A percentile compares a stretch with the other conserved stretches of the same genome.
Conservation (phyloP, 306 rosid genomes). For the Rosa persica region DNA sequence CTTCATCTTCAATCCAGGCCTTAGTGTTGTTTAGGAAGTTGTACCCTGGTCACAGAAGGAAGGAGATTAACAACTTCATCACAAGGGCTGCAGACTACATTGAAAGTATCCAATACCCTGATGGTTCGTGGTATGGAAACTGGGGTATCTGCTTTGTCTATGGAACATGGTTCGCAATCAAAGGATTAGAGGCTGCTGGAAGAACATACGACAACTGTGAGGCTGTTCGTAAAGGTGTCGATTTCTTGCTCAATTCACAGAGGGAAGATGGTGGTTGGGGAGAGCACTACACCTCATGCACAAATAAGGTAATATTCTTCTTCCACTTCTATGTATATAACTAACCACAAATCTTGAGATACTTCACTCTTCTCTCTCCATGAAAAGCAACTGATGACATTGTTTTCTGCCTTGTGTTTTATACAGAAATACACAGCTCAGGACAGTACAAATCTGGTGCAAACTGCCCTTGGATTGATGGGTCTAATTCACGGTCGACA, state of each 20-base stretch:
- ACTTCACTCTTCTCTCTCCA: neutral
- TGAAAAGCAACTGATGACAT: neutral
- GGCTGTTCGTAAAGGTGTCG: constrained; percentile 36
- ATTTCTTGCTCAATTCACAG: constrained; percentile 33
- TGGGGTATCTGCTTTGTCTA: constrained; percentile 51
- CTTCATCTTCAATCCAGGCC: constrained; percentile 43
- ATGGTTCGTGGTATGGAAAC: constrained; percentile 50
- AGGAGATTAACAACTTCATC: constrained; percentile 37
- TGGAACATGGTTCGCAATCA: constrained; percentile 46
- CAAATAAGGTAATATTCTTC: constrained; percentile 32
- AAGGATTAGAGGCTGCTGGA: constrained; percentile 38
- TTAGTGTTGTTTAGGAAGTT: constrained; percentile 36
- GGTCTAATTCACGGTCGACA: constrained; percentile 39
- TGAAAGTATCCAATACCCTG: constrained; percentile 37
- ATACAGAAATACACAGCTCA: constrained; percentile 33
- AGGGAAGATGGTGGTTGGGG: constrained; percentile 48
- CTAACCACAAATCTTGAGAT: neutral
- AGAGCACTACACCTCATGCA: constrained; percentile 44
- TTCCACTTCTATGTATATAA: neutral
- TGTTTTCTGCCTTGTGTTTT: neutral
- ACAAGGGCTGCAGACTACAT: constrained; percentile 36
- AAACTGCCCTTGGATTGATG: constrained; percentile 45
- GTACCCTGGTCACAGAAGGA: constrained; percentile 38
- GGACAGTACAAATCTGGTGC: constrained; percentile 45
- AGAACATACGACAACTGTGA: constrained; percentile 33